Percentiles rank a stretch among this genome's conserved stretches.
Conservation (phyloP, 2,329 filamentous ascomycete genomes). For the Fusarium palustre region DNA sequence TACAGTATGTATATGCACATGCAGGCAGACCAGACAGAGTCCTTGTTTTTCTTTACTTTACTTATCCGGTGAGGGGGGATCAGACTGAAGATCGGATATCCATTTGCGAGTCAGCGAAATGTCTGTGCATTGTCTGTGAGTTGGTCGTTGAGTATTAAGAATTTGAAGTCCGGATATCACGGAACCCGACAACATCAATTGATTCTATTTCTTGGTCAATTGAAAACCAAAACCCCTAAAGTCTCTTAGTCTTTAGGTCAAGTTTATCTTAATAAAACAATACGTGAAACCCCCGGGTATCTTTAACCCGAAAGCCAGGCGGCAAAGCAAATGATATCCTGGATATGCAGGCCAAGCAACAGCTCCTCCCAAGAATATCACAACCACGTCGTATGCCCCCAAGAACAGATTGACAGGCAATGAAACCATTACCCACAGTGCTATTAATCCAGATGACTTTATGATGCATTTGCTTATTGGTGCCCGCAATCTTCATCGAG, state of each 20-base stretch:
- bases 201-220: background rate
- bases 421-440: conserved; percentile 37
- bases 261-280: background rate
- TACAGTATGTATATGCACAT: conserved; percentile 4
- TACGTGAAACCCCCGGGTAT: conserved; percentile 2
- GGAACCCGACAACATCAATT: conserved; percentile 2
- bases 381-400: background rate
- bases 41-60: background rate
- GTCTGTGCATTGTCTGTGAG: background rate
- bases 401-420: conserved; percentile 20
- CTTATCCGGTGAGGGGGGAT: conserved; percentile 37
- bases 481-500: conserved; percentile 41
- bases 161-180: conserved; percentile 6
- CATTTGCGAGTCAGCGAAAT: conserved; percentile 5
- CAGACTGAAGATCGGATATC: conserved; percentile 11
- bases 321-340: conserved; percentile 34
- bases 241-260: background rate
- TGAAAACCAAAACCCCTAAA: background rate
- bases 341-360: conserved; percentile 29
- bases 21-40: background rate
- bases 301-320: conserved; percentile 11
- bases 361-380: conserved; percentile 4
- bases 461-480: conserved; percentile 36
- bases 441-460: conserved; percentile 32
- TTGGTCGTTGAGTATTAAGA: background rate